Percentiles rank a stretch among this genome's conserved stretches.
Evolutionary conservation across 176 grass and related monocot genomes (phyloP).

Genomic region (Eragrostis curvula): DNA sequence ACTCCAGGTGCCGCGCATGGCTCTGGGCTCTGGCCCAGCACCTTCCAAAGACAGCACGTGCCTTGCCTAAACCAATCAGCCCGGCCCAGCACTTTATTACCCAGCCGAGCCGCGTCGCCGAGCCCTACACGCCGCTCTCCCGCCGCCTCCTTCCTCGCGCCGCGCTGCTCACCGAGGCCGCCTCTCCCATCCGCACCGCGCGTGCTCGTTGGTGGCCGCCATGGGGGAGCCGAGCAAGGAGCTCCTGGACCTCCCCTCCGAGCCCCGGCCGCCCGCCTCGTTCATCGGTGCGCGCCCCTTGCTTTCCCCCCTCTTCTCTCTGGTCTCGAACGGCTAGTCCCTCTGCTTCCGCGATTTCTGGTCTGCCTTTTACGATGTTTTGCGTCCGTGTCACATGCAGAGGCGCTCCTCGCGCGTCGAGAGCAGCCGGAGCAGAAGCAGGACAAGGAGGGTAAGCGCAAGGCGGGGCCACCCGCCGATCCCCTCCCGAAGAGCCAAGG

Average conservation of each 20-base stretch:
- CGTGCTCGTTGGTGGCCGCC: neutral
- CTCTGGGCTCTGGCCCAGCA: neutral
- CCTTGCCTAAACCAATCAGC: neutral
- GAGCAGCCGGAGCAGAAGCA: slow-evolving; percentile 21
- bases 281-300: slow-evolving; percentile 43
- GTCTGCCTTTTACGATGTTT: neutral
- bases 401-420: slow-evolving; percentile 45
- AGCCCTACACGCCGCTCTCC: slow-evolving; percentile 15
- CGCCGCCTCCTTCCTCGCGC: neutral
- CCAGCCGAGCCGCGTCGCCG: neutral
- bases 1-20: neutral
- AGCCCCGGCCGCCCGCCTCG: slow-evolving; percentile 35
- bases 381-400: slow-evolving; percentile 34
- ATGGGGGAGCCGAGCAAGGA: slow-evolving; percentile 69
- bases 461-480: slow-evolving; percentile 26
- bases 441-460: slow-evolving; percentile 32
- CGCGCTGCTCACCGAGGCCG: neutral
- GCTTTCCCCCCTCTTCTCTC: neutral
- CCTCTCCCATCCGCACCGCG: neutral
- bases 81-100: slow-evolving; percentile 13
- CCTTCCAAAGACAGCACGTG: neutral
- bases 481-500: slow-evolving; percentile 69
- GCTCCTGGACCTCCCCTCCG: slow-evolving; percentile 56
- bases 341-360: neutral
- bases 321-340: neutral